Evolutionary conservation across 345 rosid species (phyloP), one percentile per base, ranked within the genome.

Genomic region (Arabis alpina): DNA sequence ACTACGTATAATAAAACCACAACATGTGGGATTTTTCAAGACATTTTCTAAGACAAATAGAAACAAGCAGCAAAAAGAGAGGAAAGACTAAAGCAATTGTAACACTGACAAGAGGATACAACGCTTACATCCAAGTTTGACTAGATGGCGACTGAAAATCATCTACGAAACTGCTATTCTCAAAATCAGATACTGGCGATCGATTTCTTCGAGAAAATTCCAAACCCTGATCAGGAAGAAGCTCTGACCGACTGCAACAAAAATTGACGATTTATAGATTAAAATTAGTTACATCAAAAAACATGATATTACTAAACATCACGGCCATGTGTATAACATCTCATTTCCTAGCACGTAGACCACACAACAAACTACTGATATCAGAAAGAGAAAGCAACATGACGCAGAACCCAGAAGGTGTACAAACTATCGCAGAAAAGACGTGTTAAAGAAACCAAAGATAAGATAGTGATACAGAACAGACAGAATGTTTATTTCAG

Each of bases 51-150:
- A 49, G 44, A 54, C 6, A 72, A 19, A 15, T 10, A 16, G 2
- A 45, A 45, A 53, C 57, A 36, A 53, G 39, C 47, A 59, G 23
- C 44, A 39, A 36, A 16, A 62, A 13, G 27, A 19, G 57, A 52
- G 51, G 52, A 61, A 55, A 23, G 40, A 54, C 5, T 50, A 47
- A 54, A 54, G 56, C 3, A 11, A 2, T 39, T 62, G 41, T 25
- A 30, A 56, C n/a, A 49, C 54, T 64, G 66, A 32, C 8, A 55
- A 56, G 45, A 42, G 45, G 54, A 30, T 34, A 45, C 37, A 75
- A 52, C 59, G 68, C 76, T 72, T 80, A 83, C 88, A 66, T 62
- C 78, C 70, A 80, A 65, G 77, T 73, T 66, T 68, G 77, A 49
- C 51, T 79, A 61, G 71, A 59, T 32, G 75, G 62, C 56, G 71